A percentile compares a stretch with the other conserved stretches of the same genome.
Conservation (phyloP, 2,329 filamentous ascomycete genomes). For the Didymella pomorum region DNA sequence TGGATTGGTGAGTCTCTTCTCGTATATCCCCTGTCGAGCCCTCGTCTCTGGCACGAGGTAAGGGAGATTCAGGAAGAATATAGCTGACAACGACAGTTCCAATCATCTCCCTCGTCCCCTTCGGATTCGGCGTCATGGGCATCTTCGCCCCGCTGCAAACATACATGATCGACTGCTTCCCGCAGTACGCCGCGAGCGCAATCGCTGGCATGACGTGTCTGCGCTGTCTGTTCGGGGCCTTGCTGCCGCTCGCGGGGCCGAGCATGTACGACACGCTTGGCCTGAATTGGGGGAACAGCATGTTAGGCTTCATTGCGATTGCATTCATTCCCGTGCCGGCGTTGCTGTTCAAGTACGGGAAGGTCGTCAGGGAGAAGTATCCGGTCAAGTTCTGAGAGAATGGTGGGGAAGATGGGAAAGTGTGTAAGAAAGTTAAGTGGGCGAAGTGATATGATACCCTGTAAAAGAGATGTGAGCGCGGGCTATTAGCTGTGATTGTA, state of each 20-base stretch:
- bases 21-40: background rate
- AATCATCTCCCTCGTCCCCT: conserved; percentile 51
- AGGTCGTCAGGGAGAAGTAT: conserved; percentile 37
- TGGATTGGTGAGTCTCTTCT: conserved; percentile 51
- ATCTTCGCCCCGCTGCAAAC: conserved; percentile 47
- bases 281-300: conserved; percentile 48
- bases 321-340: conserved; percentile 47
- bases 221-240: conserved; percentile 45
- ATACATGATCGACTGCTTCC: conserved; percentile 51
- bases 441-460: conserved; percentile 1
- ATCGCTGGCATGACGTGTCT: conserved; percentile 45
- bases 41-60: background rate
- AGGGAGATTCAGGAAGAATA: no score
- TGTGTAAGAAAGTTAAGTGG: background rate
- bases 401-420: background rate
- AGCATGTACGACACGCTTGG: conserved; percentile 46
- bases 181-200: conserved; percentile 47
- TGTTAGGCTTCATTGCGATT: conserved; percentile 48
- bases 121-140: conserved; percentile 48
- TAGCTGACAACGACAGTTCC: conserved; percentile 30
- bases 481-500: background rate
- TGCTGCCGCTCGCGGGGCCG: conserved; percentile 48
- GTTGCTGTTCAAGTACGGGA: conserved; percentile 47
- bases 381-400: conserved; percentile 33
- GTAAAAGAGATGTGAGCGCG: background rate